phyloP scores from a whole-genome alignment of 805 yeast species.

The Wickerhamomyces hampshirensis region DNA sequence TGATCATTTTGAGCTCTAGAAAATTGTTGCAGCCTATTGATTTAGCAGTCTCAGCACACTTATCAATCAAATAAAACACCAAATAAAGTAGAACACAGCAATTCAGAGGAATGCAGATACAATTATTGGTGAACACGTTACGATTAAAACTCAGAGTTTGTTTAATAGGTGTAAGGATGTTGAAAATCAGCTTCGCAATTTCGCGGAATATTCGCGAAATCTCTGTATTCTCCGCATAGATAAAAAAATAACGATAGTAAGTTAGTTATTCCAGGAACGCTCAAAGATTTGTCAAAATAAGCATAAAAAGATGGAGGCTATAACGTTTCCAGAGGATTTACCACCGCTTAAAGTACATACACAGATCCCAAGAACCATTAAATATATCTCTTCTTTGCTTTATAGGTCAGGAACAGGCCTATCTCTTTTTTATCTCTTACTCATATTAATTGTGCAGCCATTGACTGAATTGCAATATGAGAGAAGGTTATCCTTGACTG shows the following conservation, averaged over 20 bases:
- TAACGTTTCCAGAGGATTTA: constrained; percentile 21
- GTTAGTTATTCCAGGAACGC: neutral
- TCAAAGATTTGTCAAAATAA: neutral
- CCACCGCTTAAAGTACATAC: constrained; percentile 5
- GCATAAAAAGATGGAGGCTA: neutral
- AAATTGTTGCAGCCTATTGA: neutral
- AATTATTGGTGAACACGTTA: too few relatives aligned
- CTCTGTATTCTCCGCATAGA: neutral
- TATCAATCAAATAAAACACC: neutral
- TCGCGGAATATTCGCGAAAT: neutral
- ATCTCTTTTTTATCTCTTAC: constrained; percentile 26
- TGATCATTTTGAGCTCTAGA: constrained; percentile 50
- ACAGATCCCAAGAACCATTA: constrained; percentile 21
- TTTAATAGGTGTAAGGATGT: too few relatives aligned
- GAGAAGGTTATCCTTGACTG: constrained; percentile 33
- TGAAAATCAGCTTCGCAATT: neutral
- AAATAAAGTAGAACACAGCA: too few relatives aligned
- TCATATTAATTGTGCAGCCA: constrained; percentile 36
- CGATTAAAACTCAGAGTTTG: too few relatives aligned
- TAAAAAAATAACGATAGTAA: neutral
- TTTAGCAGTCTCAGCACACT: neutral
- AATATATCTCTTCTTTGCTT: constrained; percentile 24
- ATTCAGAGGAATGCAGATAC: too few relatives aligned
- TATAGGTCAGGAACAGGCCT: constrained; percentile 32
- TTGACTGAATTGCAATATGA: constrained; percentile 32